phyloP scores from a whole-genome alignment of 352 stramenopile species.

The Globisporangium emineosum region DNA sequence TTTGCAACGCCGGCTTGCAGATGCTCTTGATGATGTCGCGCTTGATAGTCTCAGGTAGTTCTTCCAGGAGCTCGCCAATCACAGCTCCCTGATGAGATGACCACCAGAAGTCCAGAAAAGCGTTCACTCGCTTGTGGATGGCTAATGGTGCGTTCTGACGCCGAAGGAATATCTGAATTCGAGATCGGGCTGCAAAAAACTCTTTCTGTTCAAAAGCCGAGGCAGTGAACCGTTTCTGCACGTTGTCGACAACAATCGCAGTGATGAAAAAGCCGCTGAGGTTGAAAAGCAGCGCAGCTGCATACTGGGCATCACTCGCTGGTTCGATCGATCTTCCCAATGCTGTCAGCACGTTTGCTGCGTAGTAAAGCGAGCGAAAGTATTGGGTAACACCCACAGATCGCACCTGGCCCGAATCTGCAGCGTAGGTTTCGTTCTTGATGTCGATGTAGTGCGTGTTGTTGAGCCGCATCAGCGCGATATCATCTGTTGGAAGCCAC shows the following conservation, averaged over 20 bases:
- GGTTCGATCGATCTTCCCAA: constrained; percentile 51
- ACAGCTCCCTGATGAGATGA: constrained; percentile 59
- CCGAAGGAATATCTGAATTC: constrained; percentile 67
- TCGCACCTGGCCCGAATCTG: constrained; percentile 20
- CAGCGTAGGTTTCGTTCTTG: constrained; percentile 20
- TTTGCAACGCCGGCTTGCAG: constrained; percentile 55
- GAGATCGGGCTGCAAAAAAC: constrained; percentile 53
- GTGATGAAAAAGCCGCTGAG: constrained; percentile 75
- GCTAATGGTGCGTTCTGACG: constrained; percentile 51
- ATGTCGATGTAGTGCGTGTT: constrained; percentile 27
- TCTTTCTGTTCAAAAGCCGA: constrained; percentile 75
- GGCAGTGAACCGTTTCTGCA: constrained; percentile 74
- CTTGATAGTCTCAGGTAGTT: constrained; percentile 61
- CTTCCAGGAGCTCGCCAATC: constrained; percentile 50
- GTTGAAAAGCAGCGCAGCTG: constrained; percentile 57
- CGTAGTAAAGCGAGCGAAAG: constrained; percentile 64
- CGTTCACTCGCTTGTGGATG: constrained; percentile 63
- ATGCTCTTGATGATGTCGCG: constrained; percentile 59
- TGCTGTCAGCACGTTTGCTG: constrained; percentile 50
- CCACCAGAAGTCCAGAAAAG: constrained; percentile 78
- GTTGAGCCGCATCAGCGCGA: constrained; percentile 38
- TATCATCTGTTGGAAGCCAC: constrained; percentile 52
- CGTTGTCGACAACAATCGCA: constrained; percentile 67
- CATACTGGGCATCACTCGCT: constrained; percentile 45
- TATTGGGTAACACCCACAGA: constrained; percentile 43